A percentile compares a stretch with the other conserved stretches of the same genome.
Conservation (phyloP, 345 rosid genomes). For the Jatropha curcas region DNA sequence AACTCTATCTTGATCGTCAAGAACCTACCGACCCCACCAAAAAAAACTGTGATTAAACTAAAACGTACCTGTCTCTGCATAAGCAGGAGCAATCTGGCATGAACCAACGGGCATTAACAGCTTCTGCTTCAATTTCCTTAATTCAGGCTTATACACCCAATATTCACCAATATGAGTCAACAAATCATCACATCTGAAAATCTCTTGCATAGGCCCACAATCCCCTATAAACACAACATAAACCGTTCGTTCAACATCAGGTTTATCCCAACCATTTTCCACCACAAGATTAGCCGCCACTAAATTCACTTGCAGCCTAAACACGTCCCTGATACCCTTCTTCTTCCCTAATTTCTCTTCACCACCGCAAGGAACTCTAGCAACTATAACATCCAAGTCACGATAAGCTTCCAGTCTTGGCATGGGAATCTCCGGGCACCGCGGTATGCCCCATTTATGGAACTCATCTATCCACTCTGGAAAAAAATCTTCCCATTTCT, state of each 20-base stretch:
- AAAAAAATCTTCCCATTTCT: slow-evolving; percentile 60
- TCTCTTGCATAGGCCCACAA: slow-evolving; percentile 83
- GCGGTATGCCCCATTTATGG: slow-evolving; percentile 21
- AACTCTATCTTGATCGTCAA: not conserved
- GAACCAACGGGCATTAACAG: slow-evolving; percentile 81
- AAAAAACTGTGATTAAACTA: not conserved
- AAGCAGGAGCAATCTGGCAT: slow-evolving; percentile 64
- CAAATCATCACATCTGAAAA: slow-evolving; percentile 73
- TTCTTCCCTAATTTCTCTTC: slow-evolving; percentile 19
- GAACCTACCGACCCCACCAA: not conserved
- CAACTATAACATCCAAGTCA: slow-evolving; percentile 66
- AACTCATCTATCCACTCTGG: slow-evolving; percentile 79
- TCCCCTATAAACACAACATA: slow-evolving; percentile 58
- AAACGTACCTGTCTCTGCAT: slow-evolving; percentile 45
- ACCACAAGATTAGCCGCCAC: slow-evolving; percentile 77
- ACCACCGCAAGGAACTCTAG: slow-evolving; percentile 56
- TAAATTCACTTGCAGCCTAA: slow-evolving; percentile 74
- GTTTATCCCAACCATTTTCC: slow-evolving; percentile 33
- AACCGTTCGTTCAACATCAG: slow-evolving; percentile 29
- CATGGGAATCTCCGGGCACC: slow-evolving; percentile 76
- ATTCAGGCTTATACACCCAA: slow-evolving; percentile 73
- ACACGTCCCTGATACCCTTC: slow-evolving; percentile 58
- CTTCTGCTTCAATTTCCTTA: slow-evolving; percentile 54
- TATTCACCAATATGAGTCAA: slow-evolving; percentile 49
- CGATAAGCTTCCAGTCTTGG: slow-evolving; percentile 43